Conservation (phyloP, 225 moss, liverwort and hornwort genomes). For the Asterella californica region DNA sequence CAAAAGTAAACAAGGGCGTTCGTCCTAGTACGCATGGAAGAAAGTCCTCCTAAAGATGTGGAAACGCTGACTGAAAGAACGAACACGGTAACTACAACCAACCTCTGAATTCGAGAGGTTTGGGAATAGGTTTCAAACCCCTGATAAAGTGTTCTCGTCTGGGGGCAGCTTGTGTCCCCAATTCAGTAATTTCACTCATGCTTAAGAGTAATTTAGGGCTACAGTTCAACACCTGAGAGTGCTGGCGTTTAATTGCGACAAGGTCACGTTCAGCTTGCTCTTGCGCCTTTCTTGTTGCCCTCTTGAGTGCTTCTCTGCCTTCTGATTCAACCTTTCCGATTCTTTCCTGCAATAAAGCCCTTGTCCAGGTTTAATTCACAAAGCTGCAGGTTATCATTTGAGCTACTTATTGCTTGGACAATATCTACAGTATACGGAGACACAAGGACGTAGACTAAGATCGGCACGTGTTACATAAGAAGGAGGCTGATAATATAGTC, state of each 20-base stretch:
- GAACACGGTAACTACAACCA: no score
- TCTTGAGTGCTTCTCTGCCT: constrained; percentile 32
- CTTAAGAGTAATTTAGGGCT: not conserved
- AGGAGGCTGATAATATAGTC: not conserved
- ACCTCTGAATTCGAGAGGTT: no score
- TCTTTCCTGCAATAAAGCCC: constrained; percentile 29
- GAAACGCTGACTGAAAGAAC: not conserved
- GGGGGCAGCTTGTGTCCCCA: no score
- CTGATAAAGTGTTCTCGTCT: no score
- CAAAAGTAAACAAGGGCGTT: not conserved
- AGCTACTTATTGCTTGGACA: not conserved
- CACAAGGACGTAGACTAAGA: no score
- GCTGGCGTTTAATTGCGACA: constrained; percentile 38
- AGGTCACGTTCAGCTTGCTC: constrained; percentile 47
- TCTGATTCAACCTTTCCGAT: constrained; percentile 33
- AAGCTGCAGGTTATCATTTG: not conserved
- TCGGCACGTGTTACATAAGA: not conserved
- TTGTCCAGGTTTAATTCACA: no score
- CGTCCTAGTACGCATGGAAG: not conserved
- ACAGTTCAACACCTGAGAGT: constrained; percentile 22
- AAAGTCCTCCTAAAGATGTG: not conserved
- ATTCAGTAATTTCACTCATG: no score
- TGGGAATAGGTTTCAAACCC: no score
- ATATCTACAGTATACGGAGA: not conserved
- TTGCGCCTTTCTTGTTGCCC: constrained; percentile 33